Conservation (phyloP, 345 rosid genomes). For the Eucalyptus polybractea region DNA sequence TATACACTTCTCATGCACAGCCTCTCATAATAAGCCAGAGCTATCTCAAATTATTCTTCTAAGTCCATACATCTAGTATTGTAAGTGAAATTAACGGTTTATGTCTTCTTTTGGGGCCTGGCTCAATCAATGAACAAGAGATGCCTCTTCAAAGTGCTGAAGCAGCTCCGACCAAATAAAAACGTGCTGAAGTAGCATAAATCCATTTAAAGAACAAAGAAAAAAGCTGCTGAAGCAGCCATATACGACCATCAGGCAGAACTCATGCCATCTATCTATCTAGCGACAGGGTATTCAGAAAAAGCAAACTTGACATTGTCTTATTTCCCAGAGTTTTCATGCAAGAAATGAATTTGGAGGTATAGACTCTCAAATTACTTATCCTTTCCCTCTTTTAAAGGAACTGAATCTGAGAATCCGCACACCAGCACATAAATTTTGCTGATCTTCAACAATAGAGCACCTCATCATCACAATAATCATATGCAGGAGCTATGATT, state of each 20-base stretch:
- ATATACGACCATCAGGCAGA: neutral
- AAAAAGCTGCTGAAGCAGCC: neutral
- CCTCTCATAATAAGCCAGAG: neutral
- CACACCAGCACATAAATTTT: neutral
- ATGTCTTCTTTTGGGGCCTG: neutral
- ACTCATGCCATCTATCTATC: neutral
- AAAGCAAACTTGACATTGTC: neutral
- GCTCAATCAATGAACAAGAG: neutral
- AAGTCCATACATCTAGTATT: neutral
- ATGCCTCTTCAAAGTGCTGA: neutral
- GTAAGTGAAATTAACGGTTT: neutral
- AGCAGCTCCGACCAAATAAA: neutral
- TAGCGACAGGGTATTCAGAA: neutral
- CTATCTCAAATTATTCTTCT: neutral
- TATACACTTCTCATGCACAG: neutral
- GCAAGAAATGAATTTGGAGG: neutral
- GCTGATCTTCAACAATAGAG: neutral
- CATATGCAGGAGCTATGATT: neutral
- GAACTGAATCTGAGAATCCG: neutral
- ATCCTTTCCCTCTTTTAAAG: neutral
- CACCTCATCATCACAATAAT: neutral
- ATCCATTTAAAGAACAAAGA: neutral
- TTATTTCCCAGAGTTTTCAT: neutral
- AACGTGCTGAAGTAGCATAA: neutral
- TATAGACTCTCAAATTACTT: neutral